phyloP scores from a whole-genome alignment of 176 grass and related monocot species.

The Paspalum vaginatum region DNA sequence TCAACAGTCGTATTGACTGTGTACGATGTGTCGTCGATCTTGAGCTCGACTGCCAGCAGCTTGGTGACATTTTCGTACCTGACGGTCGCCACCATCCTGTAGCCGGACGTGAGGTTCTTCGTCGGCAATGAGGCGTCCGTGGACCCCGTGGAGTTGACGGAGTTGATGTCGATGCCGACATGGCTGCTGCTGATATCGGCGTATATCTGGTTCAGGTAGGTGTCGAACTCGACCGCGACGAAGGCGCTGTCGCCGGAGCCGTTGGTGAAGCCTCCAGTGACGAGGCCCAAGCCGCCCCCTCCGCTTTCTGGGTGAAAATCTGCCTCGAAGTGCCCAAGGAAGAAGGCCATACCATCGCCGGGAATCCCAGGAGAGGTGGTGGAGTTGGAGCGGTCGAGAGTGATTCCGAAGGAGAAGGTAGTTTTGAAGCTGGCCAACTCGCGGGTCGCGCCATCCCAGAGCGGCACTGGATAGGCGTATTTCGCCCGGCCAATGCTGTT shows the following conservation, averaged over 20 bases:
- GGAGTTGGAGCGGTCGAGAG: too few species aligned
- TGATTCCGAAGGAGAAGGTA: not conserved
- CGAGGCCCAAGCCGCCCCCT: not conserved
- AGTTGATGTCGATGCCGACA: not conserved
- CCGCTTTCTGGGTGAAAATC: too few species aligned
- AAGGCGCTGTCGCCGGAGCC: too few species aligned
- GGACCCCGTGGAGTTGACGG: not conserved
- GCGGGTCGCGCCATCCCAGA: not conserved
- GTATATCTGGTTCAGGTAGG: not conserved
- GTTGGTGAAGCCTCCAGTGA: not conserved
- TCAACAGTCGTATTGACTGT: not conserved
- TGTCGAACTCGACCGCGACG: not conserved
- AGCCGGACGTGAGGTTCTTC: not conserved
- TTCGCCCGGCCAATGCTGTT: too few species aligned
- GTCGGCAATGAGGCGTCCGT: not conserved
- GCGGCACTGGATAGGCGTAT: not conserved
- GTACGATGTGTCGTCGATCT: not conserved
- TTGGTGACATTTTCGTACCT: not conserved
- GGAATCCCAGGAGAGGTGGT: too few species aligned
- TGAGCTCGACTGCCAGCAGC: not conserved
- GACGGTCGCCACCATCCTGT: not conserved
- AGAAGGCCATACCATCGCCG: too few species aligned
- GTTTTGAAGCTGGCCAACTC: not conserved
- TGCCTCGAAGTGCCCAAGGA: not conserved
- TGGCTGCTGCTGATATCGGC: not conserved